phyloP scores from a whole-genome alignment of 495 filamentous ascomycete genomes.

The Cercophora scortea region DNA sequence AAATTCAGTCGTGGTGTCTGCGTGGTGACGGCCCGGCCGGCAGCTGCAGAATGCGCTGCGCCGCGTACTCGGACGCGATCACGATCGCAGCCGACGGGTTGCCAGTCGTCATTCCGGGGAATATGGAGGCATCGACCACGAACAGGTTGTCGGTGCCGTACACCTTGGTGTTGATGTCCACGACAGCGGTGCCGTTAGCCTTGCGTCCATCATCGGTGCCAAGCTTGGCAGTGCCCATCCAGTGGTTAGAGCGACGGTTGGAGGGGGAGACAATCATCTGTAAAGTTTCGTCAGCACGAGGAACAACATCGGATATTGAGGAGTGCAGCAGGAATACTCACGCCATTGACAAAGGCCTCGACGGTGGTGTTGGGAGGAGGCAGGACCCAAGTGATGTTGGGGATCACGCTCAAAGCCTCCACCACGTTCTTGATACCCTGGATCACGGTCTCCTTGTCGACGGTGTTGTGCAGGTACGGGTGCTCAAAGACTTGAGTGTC shows the following conservation, averaged over 20 bases:
- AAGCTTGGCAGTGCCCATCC: conserved; percentile 55
- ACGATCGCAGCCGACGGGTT: conserved; percentile 57
- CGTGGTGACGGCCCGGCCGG: too few species aligned
- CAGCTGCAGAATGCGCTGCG: conserved; percentile 22
- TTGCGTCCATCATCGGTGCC: conserved; percentile 58
- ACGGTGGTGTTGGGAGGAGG: conserved; percentile 47
- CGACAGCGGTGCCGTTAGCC: conserved; percentile 52
- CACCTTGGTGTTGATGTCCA: conserved; percentile 62
- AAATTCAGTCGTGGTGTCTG: too few species aligned
- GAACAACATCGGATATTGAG: background rate
- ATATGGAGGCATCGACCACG: conserved; percentile 57
- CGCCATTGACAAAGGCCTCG: conserved; percentile 42
- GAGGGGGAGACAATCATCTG: conserved; percentile 44
- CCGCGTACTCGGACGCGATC: conserved; percentile 48
- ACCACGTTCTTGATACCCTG: conserved; percentile 54
- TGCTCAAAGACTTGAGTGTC: conserved; percentile 43
- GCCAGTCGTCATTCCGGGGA: conserved; percentile 53
- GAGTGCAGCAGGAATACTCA: conserved; percentile 1
- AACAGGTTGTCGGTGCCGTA: conserved; percentile 67
- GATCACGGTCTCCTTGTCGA: conserved; percentile 44
- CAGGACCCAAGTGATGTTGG: conserved; percentile 46
- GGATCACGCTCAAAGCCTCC: conserved; percentile 43
- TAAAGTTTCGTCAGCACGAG: background rate
- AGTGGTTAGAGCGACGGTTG: conserved; percentile 62
- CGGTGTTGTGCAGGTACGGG: conserved; percentile 45